phyloP scores from a whole-genome alignment of 2,329 filamentous ascomycete genomes.

The Lasiodiplodia hormozganensis region DNA sequence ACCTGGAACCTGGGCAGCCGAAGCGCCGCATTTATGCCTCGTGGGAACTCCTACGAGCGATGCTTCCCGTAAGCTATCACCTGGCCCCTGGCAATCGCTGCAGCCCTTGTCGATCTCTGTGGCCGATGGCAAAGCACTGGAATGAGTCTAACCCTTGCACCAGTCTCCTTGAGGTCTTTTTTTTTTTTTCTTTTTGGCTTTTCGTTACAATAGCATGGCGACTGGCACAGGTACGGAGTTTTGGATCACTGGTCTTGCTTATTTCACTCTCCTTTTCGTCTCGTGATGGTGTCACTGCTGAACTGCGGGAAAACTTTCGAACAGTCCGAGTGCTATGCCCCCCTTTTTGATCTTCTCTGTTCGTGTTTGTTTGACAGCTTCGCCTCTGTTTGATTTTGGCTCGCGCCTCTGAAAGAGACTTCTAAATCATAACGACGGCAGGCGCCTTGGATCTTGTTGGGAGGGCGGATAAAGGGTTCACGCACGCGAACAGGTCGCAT shows the following conservation, averaged over 20 bases:
- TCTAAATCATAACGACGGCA: background rate
- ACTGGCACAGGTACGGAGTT: slow-evolving; percentile 27
- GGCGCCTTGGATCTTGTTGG: background rate
- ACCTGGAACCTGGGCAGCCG: background rate
- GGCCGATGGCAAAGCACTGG: background rate
- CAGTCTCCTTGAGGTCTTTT: background rate
- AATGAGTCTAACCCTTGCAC: background rate
- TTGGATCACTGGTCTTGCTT: background rate
- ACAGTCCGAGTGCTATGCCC: background rate
- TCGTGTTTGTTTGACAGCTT: background rate
- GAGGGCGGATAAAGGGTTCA: background rate
- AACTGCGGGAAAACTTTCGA: background rate
- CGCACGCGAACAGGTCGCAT: background rate
- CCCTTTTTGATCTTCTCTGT: background rate
- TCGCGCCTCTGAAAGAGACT: background rate
- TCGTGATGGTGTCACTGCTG: background rate
- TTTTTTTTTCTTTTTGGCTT: slow-evolving; percentile 1
- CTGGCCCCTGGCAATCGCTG: background rate
- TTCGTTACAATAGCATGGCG: slow-evolving; percentile 24
- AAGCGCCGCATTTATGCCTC: background rate
- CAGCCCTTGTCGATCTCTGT: background rate
- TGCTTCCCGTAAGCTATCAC: background rate
- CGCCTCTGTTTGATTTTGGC: background rate
- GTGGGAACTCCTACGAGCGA: background rate
- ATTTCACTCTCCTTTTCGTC: background rate